Base-by-base conservation (phyloP, 805 yeast species). In the Saitoella complicata region DNA sequence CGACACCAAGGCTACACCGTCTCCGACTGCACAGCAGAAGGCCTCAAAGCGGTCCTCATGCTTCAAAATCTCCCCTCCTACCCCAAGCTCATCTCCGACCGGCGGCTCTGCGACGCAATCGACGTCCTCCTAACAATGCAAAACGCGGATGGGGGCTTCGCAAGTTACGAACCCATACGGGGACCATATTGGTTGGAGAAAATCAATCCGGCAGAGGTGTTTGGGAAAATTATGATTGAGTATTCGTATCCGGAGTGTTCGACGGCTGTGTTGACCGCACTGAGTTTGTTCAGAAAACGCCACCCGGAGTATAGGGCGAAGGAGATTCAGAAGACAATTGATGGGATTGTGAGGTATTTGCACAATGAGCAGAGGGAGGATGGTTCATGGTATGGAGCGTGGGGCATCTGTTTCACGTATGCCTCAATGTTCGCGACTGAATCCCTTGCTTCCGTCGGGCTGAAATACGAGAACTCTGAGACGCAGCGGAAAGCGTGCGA, bases 391-490 rank as follows among this genome's bases (percentile, higher is more conserved):
- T 93, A 87, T 59, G 99, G 99, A 1, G 77, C 85, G 37, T 91
- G 99, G 99, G 99, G 98, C 35, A 78, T 91, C 5, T 91, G 99
- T 58, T 86, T 71, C 58, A 83, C 95, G 0, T 91, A 91, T 61
- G 97, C 97, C 0, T 82, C 86, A 1, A 91, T 91, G 98, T 91
- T 91, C 72, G 99, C 99, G 0, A 62, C 91, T 31, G 99, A 91
- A 54, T 97, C 97, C 0, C 68, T 91, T 41, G 67, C 75, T 31
- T 73, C 88, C 4, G 79, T 80, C 31, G 83, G 78, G 1, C 70
- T 71, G 46, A 64, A 56, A 1, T 88, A 86, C 58, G 56, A 55
- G 1, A 84, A 78, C 54, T 74, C 80, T 37, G 72, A 66, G 5
- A 60, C 64, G 2, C 94, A 84, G 5, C 63, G 67, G 37, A 71